A percentile compares a stretch with the other conserved stretches of the same genome.
phyloP scores from a whole-genome alignment of 2,329 filamentous ascomycete genomes.

The Aureobasidium subglaciale region DNA sequence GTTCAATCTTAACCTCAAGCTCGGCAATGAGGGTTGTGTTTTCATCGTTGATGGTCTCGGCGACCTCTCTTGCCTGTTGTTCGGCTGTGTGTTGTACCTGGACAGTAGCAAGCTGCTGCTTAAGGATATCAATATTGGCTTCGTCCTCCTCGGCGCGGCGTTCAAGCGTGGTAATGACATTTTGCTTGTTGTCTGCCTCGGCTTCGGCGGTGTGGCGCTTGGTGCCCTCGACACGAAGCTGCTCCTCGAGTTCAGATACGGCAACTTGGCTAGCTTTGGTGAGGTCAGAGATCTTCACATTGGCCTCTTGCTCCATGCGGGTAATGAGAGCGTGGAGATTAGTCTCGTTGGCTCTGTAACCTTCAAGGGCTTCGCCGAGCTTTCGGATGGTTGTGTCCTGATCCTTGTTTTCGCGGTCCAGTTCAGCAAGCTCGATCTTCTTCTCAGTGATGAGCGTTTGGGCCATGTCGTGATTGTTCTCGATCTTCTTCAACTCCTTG shows the following conservation, averaged over 20 bases:
- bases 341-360: conserved; percentile 34
- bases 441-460: conserved; percentile 22
- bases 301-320: conserved; percentile 35
- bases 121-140: conserved; percentile 29
- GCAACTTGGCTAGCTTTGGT: conserved; percentile 32
- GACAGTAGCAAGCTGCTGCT: conserved; percentile 28
- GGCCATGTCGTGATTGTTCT: conserved; percentile 27
- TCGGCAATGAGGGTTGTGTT: conserved; percentile 32
- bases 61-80: conserved; percentile 25
- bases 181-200: conserved; percentile 32
- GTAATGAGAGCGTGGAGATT: conserved; percentile 32
- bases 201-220: conserved; percentile 33
- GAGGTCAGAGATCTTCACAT: conserved; percentile 30
- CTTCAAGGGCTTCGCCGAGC: conserved; percentile 32
- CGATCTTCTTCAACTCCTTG: conserved; percentile 27
- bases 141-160: conserved; percentile 31
- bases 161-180: conserved; percentile 35
- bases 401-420: conserved; percentile 26
- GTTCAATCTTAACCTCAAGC: conserved; percentile 31
- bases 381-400: conserved; percentile 31
- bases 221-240: conserved; percentile 32
- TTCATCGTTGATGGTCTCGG: conserved; percentile 33
- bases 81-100: conserved; percentile 31
- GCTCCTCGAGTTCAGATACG: conserved; percentile 31
- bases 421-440: conserved; percentile 19